Conservation (phyloP, 495 filamentous ascomycete species). For the Xylaria acuta region DNA sequence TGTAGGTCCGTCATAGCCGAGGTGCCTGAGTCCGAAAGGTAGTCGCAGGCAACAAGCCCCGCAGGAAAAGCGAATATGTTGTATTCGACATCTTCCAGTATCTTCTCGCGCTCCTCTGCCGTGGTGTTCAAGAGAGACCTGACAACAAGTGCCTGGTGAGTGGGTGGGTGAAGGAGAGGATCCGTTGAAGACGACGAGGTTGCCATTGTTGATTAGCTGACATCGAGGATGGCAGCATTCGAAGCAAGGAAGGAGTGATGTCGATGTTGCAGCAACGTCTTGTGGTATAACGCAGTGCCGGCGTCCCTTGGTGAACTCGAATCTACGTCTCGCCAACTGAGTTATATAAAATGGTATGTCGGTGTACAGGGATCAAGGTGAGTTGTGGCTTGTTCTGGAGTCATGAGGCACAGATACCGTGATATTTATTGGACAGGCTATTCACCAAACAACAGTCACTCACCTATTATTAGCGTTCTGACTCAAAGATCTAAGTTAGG, state of each 20-base stretch:
- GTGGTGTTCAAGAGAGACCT: slow-evolving; percentile 19
- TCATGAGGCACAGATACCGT: neutral
- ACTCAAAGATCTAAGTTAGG: neutral
- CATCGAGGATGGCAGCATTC: neutral
- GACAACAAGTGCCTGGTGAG: slow-evolving; percentile 23
- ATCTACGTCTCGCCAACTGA: neutral
- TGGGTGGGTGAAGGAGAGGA: slow-evolving; percentile 16
- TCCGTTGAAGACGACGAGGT: neutral
- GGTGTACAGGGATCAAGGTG: neutral
- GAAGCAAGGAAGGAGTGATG: neutral
- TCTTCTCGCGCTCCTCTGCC: slow-evolving; percentile 16
- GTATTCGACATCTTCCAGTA: slow-evolving; percentile 25
- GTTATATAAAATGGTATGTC: neutral
- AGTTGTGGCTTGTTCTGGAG: neutral
- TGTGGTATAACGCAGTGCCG: neutral
- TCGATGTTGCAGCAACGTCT: neutral
- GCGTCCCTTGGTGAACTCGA: neutral
- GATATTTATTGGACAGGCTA: too few relatives aligned
- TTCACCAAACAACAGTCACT: neutral
- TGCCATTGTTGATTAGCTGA: neutral
- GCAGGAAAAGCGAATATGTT: slow-evolving; percentile 27
- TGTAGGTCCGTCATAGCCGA: slow-evolving; percentile 26
- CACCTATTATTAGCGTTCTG: neutral
- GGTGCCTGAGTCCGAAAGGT: slow-evolving; percentile 24
- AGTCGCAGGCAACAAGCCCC: slow-evolving; percentile 22